phyloP scores from a whole-genome alignment of 2,329 filamentous ascomycete genomes.

The Orbilia quercus region DNA sequence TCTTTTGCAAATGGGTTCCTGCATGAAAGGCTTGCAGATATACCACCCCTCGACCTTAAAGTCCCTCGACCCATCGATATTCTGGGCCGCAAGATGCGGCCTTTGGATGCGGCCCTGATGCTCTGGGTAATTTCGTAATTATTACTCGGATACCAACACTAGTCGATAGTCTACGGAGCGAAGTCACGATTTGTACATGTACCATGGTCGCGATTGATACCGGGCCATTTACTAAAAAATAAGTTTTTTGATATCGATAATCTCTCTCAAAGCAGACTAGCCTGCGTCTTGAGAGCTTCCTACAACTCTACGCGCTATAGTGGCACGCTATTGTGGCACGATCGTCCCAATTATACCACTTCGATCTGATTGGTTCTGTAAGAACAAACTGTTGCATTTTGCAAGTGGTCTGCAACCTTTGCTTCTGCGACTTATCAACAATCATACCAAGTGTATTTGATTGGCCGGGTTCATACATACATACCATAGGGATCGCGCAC shows the following conservation, averaged over 20 bases:
- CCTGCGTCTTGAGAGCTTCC: background rate
- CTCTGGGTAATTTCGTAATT: background rate
- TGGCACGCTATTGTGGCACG: background rate
- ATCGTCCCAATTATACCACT: background rate
- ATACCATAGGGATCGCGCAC: too few relatives aligned
- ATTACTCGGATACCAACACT: background rate
- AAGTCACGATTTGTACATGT: conserved; percentile 8
- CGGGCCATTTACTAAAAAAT: background rate
- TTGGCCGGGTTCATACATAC: too few relatives aligned
- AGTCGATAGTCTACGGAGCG: background rate
- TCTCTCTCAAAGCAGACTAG: background rate
- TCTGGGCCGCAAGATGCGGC: conserved; percentile 21
- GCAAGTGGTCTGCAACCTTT: background rate
- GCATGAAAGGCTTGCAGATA: conserved; percentile 37
- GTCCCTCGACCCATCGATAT: background rate
- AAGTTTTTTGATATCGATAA: background rate
- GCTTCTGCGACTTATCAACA: background rate
- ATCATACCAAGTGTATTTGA: too few relatives aligned
- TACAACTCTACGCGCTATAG: background rate
- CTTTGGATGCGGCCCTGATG: conserved; percentile 38
- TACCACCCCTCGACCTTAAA: conserved; percentile 4
- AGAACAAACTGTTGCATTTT: background rate
- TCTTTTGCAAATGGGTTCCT: conserved; percentile 35
- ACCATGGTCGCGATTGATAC: background rate
- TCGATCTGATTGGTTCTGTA: background rate